Conservation (phyloP, 495 filamentous ascomycete genomes). For the Trichoderma gamsii region DNA sequence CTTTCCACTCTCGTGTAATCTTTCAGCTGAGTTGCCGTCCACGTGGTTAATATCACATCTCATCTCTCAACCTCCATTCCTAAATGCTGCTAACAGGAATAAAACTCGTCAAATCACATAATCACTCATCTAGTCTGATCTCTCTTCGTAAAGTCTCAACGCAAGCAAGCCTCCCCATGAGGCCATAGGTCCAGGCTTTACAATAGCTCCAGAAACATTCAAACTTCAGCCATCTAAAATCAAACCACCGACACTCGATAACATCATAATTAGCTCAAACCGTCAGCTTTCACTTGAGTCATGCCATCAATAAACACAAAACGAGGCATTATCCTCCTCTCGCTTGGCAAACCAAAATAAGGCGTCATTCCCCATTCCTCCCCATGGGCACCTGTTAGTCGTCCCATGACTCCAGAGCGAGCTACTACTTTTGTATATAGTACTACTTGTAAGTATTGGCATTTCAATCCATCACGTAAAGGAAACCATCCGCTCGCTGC, state of each 20-base stretch:
- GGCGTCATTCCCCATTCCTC: neutral
- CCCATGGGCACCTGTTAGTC: slow-evolving; percentile 5
- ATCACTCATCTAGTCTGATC: neutral
- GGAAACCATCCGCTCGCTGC: neutral
- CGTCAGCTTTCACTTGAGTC: neutral
- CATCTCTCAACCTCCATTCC: too few species aligned
- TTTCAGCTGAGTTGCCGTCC: too few species aligned
- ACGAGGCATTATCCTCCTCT: neutral
- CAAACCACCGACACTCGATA: neutral
- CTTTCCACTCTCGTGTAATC: too few species aligned
- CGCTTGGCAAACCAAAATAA: neutral
- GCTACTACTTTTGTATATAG: too few species aligned
- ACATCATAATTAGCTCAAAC: neutral
- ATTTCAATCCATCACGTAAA: neutral
- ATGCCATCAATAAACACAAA: neutral
- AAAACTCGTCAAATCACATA: too few species aligned
- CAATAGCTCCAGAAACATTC: neutral
- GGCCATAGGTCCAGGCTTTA: neutral
- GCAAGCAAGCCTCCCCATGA: slow-evolving; percentile 7
- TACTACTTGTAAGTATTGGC: neutral
- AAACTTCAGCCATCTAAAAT: neutral
- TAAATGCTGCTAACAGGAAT: too few species aligned
- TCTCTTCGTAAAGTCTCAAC: neutral
- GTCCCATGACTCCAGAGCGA: too few species aligned
- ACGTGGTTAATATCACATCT: too few species aligned